phyloP scores from a whole-genome alignment of 2,329 filamentous ascomycete species.

The Aureobasidium musti region DNA sequence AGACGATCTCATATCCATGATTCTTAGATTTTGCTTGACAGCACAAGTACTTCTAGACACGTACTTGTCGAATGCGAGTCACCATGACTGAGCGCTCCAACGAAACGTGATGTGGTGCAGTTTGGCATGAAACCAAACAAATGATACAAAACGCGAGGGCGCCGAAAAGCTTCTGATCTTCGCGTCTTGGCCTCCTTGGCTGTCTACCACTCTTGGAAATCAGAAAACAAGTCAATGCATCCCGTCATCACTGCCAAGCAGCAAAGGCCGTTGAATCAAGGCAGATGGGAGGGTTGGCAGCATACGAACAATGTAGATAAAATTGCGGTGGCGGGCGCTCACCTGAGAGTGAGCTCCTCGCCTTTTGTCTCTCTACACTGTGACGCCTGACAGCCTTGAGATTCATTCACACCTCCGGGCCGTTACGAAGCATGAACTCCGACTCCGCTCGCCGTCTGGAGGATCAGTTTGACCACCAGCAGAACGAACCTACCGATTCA shows the following conservation, averaged over 20 bases:
- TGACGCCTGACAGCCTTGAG: too few species aligned
- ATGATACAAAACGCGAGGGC: neutral
- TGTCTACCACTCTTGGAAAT: neutral
- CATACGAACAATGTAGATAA: slow-evolving; percentile 11
- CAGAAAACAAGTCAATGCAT: neutral
- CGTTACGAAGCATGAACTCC: slow-evolving; percentile 12
- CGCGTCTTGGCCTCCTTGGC: neutral
- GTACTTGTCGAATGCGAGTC: neutral
- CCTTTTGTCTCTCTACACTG: neutral
- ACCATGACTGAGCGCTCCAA: neutral
- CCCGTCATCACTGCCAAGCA: slow-evolving; percentile 9
- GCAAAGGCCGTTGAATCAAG: slow-evolving; percentile 27
- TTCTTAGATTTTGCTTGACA: neutral
- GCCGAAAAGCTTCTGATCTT: neutral
- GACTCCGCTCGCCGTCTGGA: slow-evolving; percentile 15
- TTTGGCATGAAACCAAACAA: neutral
- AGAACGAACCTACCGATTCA: slow-evolving; percentile 13
- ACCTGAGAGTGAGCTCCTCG: neutral
- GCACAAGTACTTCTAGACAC: neutral
- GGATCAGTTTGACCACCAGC: slow-evolving; percentile 28
- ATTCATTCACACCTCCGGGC: neutral
- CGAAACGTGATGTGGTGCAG: neutral
- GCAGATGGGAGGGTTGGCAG: slow-evolving; percentile 1
- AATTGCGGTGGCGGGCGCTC: slow-evolving; percentile 15
- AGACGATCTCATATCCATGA: neutral